phyloP scores from a whole-genome alignment of 768 basidiomycete species.

The Pisolithus sp. region DNA sequence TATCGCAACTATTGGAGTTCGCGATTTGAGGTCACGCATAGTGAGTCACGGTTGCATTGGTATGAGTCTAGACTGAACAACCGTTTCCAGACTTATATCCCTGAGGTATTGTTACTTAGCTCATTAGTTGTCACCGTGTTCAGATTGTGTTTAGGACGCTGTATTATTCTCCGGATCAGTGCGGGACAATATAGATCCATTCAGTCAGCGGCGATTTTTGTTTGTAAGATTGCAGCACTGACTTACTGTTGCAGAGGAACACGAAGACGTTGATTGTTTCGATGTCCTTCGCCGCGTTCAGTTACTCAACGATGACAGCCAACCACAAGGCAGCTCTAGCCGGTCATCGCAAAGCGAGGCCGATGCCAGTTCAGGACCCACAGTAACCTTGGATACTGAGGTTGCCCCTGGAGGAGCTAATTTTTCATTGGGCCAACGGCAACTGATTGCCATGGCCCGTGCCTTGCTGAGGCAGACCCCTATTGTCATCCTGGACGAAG shows the following conservation, averaged over 20 bases:
- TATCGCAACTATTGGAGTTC: conserved; percentile 76
- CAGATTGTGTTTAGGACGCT: conserved; percentile 40
- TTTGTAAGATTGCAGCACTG: not conserved
- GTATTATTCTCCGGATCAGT: conserved; percentile 77
- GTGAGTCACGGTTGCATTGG: conserved; percentile 32
- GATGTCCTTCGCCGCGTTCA: conserved; percentile 49
- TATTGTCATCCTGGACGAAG: conserved; percentile 77
- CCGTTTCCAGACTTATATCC: conserved; percentile 63
- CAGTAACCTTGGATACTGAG: conserved; percentile 63
- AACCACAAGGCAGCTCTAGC: not conserved
- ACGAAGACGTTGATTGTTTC: conserved; percentile 70
- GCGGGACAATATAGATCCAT: conserved; percentile 70
- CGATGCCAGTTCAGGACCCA: conserved; percentile 32
- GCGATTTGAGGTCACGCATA: conserved; percentile 73
- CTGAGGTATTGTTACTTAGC: conserved; percentile 32
- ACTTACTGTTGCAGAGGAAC: conserved; percentile 44
- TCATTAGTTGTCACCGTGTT: not conserved
- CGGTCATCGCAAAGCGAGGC: not conserved
- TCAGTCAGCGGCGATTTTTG: conserved; percentile 21
- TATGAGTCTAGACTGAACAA: conserved; percentile 4
- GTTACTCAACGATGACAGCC: not conserved
- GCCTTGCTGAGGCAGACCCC: conserved; percentile 66
- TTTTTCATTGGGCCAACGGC: conserved; percentile 89
- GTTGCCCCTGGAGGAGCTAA: conserved; percentile 85
- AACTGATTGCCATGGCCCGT: conserved; percentile 82